phyloP scores from a whole-genome alignment of 495 filamentous ascomycete genomes.

The Sordaria brevicollis region DNA sequence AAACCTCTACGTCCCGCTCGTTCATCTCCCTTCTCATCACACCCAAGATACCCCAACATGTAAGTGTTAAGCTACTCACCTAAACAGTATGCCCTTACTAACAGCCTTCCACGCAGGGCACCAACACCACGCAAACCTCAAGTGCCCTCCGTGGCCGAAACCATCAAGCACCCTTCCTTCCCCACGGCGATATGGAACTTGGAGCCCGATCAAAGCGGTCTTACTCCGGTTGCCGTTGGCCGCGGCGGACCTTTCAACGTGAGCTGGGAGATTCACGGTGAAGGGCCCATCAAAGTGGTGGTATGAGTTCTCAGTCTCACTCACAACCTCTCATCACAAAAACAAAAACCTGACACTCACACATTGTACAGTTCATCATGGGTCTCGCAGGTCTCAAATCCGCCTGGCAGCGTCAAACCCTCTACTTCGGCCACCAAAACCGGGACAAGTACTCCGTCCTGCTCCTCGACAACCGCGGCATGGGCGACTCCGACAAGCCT shows the following conservation, averaged over 20 bases:
- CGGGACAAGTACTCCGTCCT: conserved; percentile 56
- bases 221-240: conserved; percentile 47
- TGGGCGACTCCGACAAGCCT: conserved; percentile 69
- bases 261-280: conserved; percentile 69
- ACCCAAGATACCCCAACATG: neutral
- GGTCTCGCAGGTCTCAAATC: conserved; percentile 52
- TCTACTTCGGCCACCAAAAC: conserved; percentile 64
- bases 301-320: conserved; percentile 41
- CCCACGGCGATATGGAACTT: conserved; percentile 51
- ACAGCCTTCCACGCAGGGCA: neutral
- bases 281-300: conserved; percentile 56
- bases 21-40: neutral
- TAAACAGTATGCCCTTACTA: neutral
- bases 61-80: neutral
- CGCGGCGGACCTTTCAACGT: conserved; percentile 63
- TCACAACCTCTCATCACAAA: conserved; percentile 1
- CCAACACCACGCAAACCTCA: neutral
- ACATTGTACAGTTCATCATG: conserved; percentile 56
- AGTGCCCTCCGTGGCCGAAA: conserved; percentile 30
- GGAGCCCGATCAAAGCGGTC: conserved; percentile 45
- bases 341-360: conserved; percentile 8
- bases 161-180: conserved; percentile 32
- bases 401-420: conserved; percentile 66
- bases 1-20: neutral
- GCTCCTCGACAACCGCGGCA: conserved; percentile 70